Evolutionary conservation across 2,329 filamentous ascomycete genomes (phyloP), one percentile per base, ranked within the genome.

Genomic region (Neophaeococcomyces mojaviensis): DNA sequence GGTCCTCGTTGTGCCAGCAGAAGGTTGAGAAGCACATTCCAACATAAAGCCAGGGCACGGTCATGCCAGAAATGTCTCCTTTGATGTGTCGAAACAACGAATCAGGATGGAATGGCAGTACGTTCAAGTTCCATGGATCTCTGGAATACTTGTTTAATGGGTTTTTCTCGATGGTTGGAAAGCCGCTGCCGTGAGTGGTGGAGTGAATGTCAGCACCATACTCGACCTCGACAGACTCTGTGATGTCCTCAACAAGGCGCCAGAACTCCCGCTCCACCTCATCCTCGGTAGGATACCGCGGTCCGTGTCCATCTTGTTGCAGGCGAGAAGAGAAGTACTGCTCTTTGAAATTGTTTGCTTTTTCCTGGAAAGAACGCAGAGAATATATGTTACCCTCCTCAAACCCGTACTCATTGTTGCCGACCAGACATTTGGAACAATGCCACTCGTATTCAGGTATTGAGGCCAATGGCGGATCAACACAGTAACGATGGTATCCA

Each of bases 1-100:
- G 92, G 59, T 98, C 92, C 61, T 98, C 92, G 53, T 95, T 96
- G 64, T 98, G 92, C 92, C 92, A 98, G 66, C 92, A 98, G 61
- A 98, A 98, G 0, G 92, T 97, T 0, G 92, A 98, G 63, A 98
- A 98, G 32, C 94, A 94, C 92, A 98, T 98, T 51, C 92, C 92
- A 3, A 98, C 92, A 61, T 98, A 98, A 3, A 98, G 81, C 92
- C 92, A 98, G 0, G 92, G 92, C 6, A 98, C 90, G 0, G 92
- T 98, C 92, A 98, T 98, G 31, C 92, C 92, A 2, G 92, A 97
- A 44, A 98, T 94, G 61, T 98, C 92, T 0, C 90, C 88, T 64
- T 97, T 97, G 72, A 98, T 97, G 58, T 98, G 87, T 39, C 90
- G 80, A 70, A 98, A 98, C 1, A 98, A 72, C 39, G 89, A 96